Base-by-base conservation (phyloP, 1,139 yeast genomes). In the Debaryomyces sp. region DNA sequence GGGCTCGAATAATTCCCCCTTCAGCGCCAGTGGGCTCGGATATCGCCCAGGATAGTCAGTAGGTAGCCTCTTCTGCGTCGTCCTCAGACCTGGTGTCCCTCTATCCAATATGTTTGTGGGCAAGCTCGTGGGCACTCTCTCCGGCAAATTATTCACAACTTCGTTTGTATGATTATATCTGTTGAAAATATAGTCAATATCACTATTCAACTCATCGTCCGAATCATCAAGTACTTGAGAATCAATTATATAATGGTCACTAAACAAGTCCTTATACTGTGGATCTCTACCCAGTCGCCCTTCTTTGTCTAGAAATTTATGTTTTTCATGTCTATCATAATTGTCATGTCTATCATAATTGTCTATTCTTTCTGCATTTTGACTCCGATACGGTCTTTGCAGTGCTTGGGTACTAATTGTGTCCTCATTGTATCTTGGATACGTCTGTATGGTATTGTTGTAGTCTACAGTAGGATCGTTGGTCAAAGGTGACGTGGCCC, bases 381-480 rank as follows among this genome's bases (percentile, higher is more conserved):
- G 26, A 10, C 22, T 10, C 39, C 23, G 12, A 29, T 43, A 15
- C 21, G 33, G 13, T 26, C 45, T 35, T 3, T 9, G 21, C 17
- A 13, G 26, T 21, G 22, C 5, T 26, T 13, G 40, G 24, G 40
- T 42, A 34, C 24, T 42, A 35, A 34, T 35, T 42, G 39, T 42
- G 33, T 41, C 43, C 13, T 32, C 41, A 40, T 41, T 33, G 41
- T 44, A 22, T 22, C n/a, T 21, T 29, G 39, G 36, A 10, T 45
- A 48, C n/a, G 62, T 48, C 34, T 57, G 54, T 33, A 65, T 55
- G 9, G 75, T 68, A 38, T 62, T 51, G 49, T 70, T 64, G 53
- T 71, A 72, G 52, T 71, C 75, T 12, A 72, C 66, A 4, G 77
- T 72, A 1, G 75, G 75, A 44, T 72, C 76, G 49, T 72, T 70